phyloP scores from a whole-genome alignment of 106 monocot species.

The Phalaenopsis equestris region DNA sequence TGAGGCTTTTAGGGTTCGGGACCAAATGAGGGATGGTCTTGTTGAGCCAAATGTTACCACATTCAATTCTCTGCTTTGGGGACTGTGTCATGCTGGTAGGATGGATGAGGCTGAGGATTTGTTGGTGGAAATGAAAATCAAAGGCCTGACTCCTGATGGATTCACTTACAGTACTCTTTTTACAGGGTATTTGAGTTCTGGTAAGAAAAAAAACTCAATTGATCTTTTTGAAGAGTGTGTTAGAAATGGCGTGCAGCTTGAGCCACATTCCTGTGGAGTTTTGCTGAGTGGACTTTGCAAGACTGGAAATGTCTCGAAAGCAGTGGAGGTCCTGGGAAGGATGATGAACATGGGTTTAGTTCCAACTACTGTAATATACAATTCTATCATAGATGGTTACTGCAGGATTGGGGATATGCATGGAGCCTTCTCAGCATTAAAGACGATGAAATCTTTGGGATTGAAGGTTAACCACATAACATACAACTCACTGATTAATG shows the following conservation, averaged over 20 bases:
- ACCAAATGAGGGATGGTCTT: constrained; percentile 18
- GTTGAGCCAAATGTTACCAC: constrained; percentile 43
- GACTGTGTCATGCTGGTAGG: constrained; percentile 34
- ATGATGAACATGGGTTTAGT: constrained; percentile 36
- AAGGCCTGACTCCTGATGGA: constrained; percentile 27
- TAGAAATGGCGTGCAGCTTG: constrained; percentile 29
- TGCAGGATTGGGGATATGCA: constrained; percentile 36
- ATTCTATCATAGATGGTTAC: constrained; percentile 57
- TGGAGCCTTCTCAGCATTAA: constrained; percentile 24
- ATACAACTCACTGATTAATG: constrained; percentile 71
- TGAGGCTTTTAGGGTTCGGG: constrained; percentile 23
- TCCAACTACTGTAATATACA: constrained; percentile 53
- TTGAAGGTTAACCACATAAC: constrained; percentile 38
- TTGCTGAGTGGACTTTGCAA: constrained; percentile 67
- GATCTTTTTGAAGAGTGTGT: constrained; percentile 35
- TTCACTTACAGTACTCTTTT: constrained; percentile 32
- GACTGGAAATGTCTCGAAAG: constrained; percentile 50
- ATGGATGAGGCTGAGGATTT: constrained; percentile 26
- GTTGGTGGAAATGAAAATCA: constrained; percentile 36
- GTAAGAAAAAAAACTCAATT: constrained; percentile 17
- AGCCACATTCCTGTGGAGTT: constrained; percentile 33
- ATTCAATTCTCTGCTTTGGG: constrained; percentile 58
- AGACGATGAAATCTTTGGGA: constrained; percentile 37
- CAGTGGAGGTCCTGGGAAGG: constrained; percentile 34
- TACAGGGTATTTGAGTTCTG: constrained; percentile 23